Conservation (phyloP, 768 basidiomycete species). For the Leccinum boreale region DNA sequence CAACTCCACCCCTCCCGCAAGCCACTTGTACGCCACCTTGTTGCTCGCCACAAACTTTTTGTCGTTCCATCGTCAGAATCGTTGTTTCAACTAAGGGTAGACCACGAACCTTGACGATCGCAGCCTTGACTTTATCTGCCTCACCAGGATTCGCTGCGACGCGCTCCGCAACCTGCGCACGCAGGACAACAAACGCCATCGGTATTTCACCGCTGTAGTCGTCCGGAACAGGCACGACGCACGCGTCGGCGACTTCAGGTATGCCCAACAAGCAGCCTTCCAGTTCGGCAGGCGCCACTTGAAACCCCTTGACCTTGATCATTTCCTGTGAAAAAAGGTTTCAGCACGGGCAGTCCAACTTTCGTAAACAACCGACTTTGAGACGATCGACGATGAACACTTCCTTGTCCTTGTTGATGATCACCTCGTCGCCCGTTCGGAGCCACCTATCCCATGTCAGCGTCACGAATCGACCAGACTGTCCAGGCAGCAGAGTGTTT, state of each 20-base stretch:
- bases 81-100: neutral
- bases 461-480: neutral
- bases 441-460: slow-evolving; percentile 50
- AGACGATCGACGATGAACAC: slow-evolving; percentile 61
- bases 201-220: slow-evolving; percentile 74
- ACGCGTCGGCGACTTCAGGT: slow-evolving; percentile 55
- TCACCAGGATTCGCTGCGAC: slow-evolving; percentile 29
- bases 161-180: slow-evolving; percentile 36
- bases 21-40: slow-evolving; percentile 56
- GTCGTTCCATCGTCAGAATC: neutral
- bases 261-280: slow-evolving; percentile 65
- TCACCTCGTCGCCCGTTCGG: slow-evolving; percentile 63
- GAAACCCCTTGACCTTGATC: slow-evolving; percentile 68
- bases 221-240: slow-evolving; percentile 65
- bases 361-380: slow-evolving; percentile 39
- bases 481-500: slow-evolving; percentile 8
- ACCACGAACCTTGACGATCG: slow-evolving; percentile 45
- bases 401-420: slow-evolving; percentile 51
- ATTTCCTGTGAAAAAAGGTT: slow-evolving; percentile 45
- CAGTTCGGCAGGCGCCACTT: slow-evolving; percentile 72
- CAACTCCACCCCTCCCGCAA: slow-evolving; percentile 59
- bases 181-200: slow-evolving; percentile 62
- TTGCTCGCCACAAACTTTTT: slow-evolving; percentile 50
- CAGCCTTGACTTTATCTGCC: slow-evolving; percentile 37
- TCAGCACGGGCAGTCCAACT: neutral